A percentile compares a stretch with the other conserved stretches of the same genome.
phyloP scores from a whole-genome alignment of 345 rosid genomes.

The Trapa bicornis region DNA sequence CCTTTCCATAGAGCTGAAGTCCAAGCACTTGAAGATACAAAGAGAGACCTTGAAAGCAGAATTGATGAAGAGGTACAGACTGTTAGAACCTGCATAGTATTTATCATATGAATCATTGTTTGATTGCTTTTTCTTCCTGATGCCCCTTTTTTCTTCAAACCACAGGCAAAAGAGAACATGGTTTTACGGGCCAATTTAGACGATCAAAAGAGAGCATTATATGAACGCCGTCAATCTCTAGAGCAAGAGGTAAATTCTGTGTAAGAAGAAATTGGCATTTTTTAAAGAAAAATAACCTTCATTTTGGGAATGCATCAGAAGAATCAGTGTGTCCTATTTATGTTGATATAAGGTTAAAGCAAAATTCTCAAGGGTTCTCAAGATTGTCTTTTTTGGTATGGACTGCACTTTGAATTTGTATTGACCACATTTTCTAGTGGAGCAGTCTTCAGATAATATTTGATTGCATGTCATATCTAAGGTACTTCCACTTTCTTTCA shows the following conservation, averaged over 20 bases:
- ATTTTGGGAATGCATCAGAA: not conserved
- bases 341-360: not conserved
- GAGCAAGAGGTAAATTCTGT: constrained; percentile 55
- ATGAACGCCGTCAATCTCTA: constrained; percentile 55
- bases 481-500: not conserved
- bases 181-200: constrained; percentile 48
- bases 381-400: no score
- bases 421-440: not conserved
- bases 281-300: not conserved
- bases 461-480: not conserved
- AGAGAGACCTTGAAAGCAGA: constrained; percentile 49
- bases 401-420: not conserved
- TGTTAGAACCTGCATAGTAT: constrained; percentile 1
- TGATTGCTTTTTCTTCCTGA: not conserved
- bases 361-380: not conserved
- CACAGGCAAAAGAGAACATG: constrained; percentile 53
- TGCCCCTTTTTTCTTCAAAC: constrained; percentile 5
- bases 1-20: constrained; percentile 40
- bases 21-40: constrained; percentile 55
- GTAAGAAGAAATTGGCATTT: no score
- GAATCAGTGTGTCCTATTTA: not conserved
- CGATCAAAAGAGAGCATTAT: constrained; percentile 50
- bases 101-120: constrained; percentile 7
- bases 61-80: constrained; percentile 52
- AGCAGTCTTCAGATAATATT: not conserved